Evolutionary conservation across 345 rosid species (phyloP), one percentile per base, ranked within the genome.

Genomic region (Ceriops decandra): DNA sequence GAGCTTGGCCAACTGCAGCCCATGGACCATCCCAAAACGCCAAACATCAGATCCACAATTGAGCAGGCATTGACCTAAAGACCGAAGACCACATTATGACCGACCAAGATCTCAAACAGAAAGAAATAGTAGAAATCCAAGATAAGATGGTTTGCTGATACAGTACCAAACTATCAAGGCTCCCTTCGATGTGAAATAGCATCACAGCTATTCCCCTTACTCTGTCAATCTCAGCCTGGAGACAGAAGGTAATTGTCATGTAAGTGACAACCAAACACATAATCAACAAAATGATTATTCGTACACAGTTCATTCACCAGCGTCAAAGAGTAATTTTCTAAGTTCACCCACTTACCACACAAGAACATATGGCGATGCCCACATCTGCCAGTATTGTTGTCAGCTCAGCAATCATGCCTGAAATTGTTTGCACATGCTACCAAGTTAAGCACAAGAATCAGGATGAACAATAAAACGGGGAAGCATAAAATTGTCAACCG

Each of bases 1-100:
- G 83, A 84, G 84, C 79, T 77, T 35, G 96, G 91, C 97, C 93
- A 89, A 82, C 95, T 93, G 84, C 99, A 95, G 59, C 97, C 99
- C 24, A 83, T 86, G 27, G 93, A 91, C 95, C 97, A 95, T 72
- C 92, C 91, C 79, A 95, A 77, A 53, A 95, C 97, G 75, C 99
- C 99, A 28, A 79, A 76, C 74, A 95, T 82, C 66, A 85, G 72
- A 84, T 91, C 97, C 77, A 91, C 82, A 69, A 82, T 89, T 16
- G 86, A 76, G 82, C 93, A 91, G 61, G 88, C 95, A 69, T 74
- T 81, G 52, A 88, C 87, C 99, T 95, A 85, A 22, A 52, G 68
- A 22, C 68, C 70, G 52, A 35, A 53, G 8, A 6, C 20, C 8
- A 13, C 26, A 42, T 78, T 57, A 75, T 20, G 42, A 72, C 19